Conservation (phyloP, 2,329 filamentous ascomycete species). For the Biscogniauxia sp. region DNA sequence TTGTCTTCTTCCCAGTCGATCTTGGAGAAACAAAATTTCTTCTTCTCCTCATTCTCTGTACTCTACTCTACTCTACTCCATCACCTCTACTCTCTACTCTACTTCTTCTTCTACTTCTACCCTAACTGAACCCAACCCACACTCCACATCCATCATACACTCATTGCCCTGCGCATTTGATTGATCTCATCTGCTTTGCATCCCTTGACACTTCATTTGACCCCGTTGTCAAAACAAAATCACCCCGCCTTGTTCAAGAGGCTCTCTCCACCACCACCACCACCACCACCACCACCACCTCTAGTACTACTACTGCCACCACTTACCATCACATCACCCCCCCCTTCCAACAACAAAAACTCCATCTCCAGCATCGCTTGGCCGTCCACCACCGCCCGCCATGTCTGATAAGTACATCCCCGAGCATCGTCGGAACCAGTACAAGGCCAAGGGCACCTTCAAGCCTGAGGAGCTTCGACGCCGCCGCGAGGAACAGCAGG, state of each 20-base stretch:
- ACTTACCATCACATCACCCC: too few relatives aligned
- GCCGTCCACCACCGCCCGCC: constrained; percentile 40
- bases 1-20: constrained; percentile 7
- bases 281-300: constrained; percentile 5
- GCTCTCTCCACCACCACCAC: constrained; percentile 15
- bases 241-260: constrained; percentile 28
- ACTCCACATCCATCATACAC: background rate
- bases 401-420: constrained; percentile 99
- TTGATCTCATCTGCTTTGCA: background rate
- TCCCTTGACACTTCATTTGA: background rate
- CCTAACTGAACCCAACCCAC: background rate
- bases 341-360: too few relatives aligned
- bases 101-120: too few relatives aligned
- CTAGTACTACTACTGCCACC: constrained; percentile 11
- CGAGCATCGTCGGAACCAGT: constrained; percentile 97
- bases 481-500: constrained; percentile 97
- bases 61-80: background rate
- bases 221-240: constrained; percentile 27
- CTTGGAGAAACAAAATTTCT: background rate
- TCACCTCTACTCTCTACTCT: background rate
- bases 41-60: background rate
- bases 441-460: constrained; percentile 99
- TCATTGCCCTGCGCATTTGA: background rate
- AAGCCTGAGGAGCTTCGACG: constrained; percentile 98
- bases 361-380: constrained; percentile 3